Base-by-base conservation (phyloP, 1,139 yeast genomes). In the Kurtzmaniella natalensis region DNA sequence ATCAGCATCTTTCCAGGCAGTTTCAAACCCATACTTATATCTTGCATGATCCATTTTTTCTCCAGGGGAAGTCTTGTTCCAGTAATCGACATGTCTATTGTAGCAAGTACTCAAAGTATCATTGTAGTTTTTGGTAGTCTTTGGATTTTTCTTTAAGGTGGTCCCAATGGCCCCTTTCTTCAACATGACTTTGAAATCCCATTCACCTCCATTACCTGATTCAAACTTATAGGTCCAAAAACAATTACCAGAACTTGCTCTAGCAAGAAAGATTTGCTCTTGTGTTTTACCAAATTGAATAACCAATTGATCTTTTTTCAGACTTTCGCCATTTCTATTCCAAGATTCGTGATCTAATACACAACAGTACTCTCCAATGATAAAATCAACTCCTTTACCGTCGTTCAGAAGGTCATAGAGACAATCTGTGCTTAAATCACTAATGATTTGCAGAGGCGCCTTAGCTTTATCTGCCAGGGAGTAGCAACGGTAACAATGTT, bases 181-280 rank as follows among this genome's bases (percentile, higher is more conserved):
- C 18, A 74, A 61, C 92, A 85, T 85, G 30, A 88, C 86, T 29
- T 73, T 70, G 56, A 86, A 81, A 37, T 92, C 96, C 97, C 97
- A 89, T 60, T 87, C 96, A 8, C 96, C 97, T 26, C 96, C 96
- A 49, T 81, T 82, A 2, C 96, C 96, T 37, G 78, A 71, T 52
- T 82, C 77, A 52, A 89, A 89, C 57, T 86, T 87, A 55, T 63
- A 84, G 1, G 96, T 86, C 97, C 97, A 92, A 59, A 92, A 92
- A 57, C 72, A 89, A 35, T 75, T 70, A 0, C 96, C 96, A 36
- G 77, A 72, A 5, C 67, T 57, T 1, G 89, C 80, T 31, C 83
- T 60, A 29, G 70, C 50, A 8, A 52, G 48, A 46, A 83, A 73
- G 4, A 73, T 43, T 3, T 58, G 51, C 3, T 54, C 47, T 51